Conservation (phyloP, 2,329 filamentous ascomycete genomes). For the Botrytis deweyae region DNA sequence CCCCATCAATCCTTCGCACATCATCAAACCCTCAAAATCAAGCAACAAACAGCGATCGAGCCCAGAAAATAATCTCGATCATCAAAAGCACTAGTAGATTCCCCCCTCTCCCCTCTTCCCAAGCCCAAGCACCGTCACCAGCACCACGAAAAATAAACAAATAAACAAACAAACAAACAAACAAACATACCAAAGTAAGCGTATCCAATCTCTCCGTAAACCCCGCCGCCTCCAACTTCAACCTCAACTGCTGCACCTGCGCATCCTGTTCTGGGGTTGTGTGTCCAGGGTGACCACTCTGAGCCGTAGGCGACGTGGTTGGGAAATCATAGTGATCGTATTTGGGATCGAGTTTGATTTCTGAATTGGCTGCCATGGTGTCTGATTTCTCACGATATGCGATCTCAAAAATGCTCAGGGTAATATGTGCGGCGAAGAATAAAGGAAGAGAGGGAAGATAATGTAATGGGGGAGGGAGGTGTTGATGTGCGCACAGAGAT, state of each 20-base stretch:
- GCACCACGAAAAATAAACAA: not conserved
- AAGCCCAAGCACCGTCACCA: not conserved
- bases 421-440: not conserved
- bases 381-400: not conserved
- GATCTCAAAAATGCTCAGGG: not conserved
- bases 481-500: not conserved
- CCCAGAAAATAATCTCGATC: not conserved
- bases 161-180: constrained; percentile 36
- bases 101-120: not conserved
- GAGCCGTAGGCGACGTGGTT: constrained; percentile 66
- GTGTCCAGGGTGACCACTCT: constrained; percentile 82
- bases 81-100: not conserved
- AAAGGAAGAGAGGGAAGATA: not conserved
- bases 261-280: constrained; percentile 86
- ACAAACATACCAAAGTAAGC: constrained; percentile 71
- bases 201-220: constrained; percentile 86
- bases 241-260: constrained; percentile 80
- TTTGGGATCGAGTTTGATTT: constrained; percentile 69
- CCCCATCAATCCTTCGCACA: not conserved
- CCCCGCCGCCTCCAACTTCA: constrained; percentile 79
- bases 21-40: not conserved
- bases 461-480: not conserved
- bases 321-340: constrained; percentile 97
- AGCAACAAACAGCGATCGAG: not conserved
- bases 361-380: constrained; percentile 34